Base-by-base conservation (phyloP, 257 asterid genomes). In the Ehretia macrophylla region DNA sequence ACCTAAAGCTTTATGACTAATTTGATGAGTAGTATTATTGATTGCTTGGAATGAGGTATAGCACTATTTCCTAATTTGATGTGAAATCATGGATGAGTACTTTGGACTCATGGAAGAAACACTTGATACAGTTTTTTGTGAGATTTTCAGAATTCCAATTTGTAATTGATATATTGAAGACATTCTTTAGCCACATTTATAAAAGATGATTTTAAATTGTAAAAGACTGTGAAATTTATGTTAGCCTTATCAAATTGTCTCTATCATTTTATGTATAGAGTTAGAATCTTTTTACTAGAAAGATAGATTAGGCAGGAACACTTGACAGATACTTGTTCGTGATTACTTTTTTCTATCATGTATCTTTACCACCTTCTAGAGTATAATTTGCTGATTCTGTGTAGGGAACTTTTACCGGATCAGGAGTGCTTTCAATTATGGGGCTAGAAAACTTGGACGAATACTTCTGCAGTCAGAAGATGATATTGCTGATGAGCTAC, bases 401-500 rank as follows among this genome's bases (percentile, higher is more conserved):
- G 22, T 64, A 90, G 98, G 94, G 60, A 90, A 85, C 73, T 90
- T 78, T 70, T 90, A 65, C 72, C 84, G 96, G 38, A 86, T 90
- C 63, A 84, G 93, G 64, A 90, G 96, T 59, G 98, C 98, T 48
- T 83, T 90, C 69, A 78, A 81, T 27, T 90, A 76, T 63, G 98
- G 95, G 60, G 91, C 95, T 50, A 74, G 79, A 64, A 87, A 85
- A 63, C 96, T 90, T 32, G 81, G 73, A 8, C 70, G 50, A 32
- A 80, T 90, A 58, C 87, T 90, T 47, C 10, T 47, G 40, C 86
- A 76, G 70, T 77, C 88, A 0, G 79, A 72, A 58, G 77, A 72
- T 48, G 67, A 69, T 10, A 79, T 87, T 44, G 76, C 75, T 44
- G 63, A 46, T 23, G 98, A 83, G 70, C 94, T 90, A 32, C 54